Percentiles rank a stretch among this genome's conserved stretches.
Conservation (phyloP, 352 stramenopile genomes). For the Globisporangium camurandrum region DNA sequence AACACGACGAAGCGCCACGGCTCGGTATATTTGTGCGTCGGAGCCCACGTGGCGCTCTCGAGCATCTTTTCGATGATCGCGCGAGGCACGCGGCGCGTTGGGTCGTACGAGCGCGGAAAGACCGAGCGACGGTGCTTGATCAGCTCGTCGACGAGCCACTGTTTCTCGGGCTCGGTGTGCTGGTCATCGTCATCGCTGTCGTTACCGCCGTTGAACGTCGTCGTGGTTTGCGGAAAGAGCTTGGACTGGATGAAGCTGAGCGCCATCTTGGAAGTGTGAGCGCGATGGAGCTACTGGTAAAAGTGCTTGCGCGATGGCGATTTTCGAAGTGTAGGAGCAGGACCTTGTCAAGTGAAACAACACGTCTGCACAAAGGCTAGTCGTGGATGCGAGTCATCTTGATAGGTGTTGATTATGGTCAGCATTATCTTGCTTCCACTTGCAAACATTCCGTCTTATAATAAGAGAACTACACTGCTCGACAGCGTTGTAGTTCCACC, state of each 20-base stretch:
- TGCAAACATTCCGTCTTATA: no score
- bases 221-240: constrained; percentile 10
- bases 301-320: no score
- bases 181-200: background rate
- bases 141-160: constrained; percentile 66
- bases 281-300: no score
- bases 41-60: constrained; percentile 72
- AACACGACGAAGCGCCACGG: constrained; percentile 84
- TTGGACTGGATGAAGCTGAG: constrained; percentile 9
- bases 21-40: constrained; percentile 73
- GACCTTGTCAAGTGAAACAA: no score
- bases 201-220: constrained; percentile 1
- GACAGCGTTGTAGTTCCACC: no score
- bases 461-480: no score
- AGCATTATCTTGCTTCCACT: no score
- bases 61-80: constrained; percentile 73
- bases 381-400: no score
- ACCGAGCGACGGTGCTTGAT: constrained; percentile 72
- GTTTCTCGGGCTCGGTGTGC: constrained; percentile 16
- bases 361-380: no score
- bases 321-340: no score
- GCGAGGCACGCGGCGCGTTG: constrained; percentile 33
- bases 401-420: no score
- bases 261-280: constrained; percentile 1
- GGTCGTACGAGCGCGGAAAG: constrained; percentile 68